Percentiles rank a stretch among this genome's conserved stretches.
These are phyloP conservation scores for Exophiala alcalophila DNA, from an alignment of 2,329 filamentous ascomycete genomes.

Conservation along the genomic window DNA sequence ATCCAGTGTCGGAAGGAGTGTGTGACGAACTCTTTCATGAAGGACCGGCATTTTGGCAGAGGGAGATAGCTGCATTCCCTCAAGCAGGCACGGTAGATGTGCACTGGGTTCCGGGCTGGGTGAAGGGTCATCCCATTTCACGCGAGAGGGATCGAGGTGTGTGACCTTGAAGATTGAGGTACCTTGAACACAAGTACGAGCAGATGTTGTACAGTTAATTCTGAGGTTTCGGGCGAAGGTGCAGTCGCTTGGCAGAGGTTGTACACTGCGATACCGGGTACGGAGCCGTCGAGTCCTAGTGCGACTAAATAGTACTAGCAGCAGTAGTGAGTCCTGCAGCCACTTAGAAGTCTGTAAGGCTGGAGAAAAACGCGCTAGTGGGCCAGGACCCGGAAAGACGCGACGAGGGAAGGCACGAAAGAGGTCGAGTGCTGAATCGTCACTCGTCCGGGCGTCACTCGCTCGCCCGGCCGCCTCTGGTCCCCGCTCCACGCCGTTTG, in stretches of 20 bases:
- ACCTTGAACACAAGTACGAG: neutral
- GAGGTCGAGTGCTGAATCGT: too few species aligned
- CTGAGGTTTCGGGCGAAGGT: neutral
- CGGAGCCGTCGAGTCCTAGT: too few species aligned
- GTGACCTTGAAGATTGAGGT: conserved; percentile 1
- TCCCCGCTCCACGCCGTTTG: neutral
- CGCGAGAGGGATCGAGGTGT: neutral
- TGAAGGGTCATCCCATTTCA: conserved; percentile 18
- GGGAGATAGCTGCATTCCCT: conserved; percentile 61
- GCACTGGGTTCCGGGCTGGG: conserved; percentile 34
- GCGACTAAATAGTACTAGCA: too few species aligned
- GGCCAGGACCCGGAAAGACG: neutral
- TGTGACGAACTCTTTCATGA: conserved; percentile 50
- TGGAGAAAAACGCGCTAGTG: conserved; percentile 5
- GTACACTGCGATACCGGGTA: neutral
- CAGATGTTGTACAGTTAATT: conserved; percentile 3
- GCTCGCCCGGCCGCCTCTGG: neutral
- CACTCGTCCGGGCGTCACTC: too few species aligned
- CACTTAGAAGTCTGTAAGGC: neutral
- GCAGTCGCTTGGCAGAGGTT: neutral
- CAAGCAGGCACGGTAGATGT: conserved; percentile 56
- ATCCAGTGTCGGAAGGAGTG: conserved; percentile 46
- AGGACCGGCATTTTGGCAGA: conserved; percentile 52
- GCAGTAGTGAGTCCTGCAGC: neutral
- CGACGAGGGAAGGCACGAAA: conserved; percentile 2